phyloP scores from a whole-genome alignment of 768 basidiomycete genomes.

The Hygrocybe punicea region DNA sequence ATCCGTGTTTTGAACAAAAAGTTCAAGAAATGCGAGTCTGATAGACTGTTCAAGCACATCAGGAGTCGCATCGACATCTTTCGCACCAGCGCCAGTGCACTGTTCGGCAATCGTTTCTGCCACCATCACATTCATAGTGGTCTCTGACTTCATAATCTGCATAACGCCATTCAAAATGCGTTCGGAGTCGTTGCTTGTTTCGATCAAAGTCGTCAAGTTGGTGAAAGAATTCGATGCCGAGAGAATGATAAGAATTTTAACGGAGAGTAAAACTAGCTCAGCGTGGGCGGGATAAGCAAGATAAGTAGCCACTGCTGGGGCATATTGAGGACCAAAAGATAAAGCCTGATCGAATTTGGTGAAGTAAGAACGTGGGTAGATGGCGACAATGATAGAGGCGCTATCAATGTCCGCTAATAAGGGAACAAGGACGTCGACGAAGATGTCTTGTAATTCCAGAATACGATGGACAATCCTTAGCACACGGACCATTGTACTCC shows the following conservation, averaged over 20 bases:
- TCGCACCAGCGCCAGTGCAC: slow-evolving; percentile 70
- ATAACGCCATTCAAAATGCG: slow-evolving; percentile 80
- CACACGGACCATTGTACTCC: slow-evolving; percentile 71
- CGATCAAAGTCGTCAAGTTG: slow-evolving; percentile 72
- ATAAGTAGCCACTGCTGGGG: slow-evolving; percentile 81
- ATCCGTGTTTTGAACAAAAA: slow-evolving; percentile 77
- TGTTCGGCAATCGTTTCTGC: slow-evolving; percentile 61
- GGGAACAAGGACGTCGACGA: slow-evolving; percentile 84
- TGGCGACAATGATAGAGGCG: slow-evolving; percentile 48
- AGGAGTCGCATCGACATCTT: slow-evolving; percentile 46
- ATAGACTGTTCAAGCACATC: slow-evolving; percentile 63
- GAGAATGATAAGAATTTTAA: slow-evolving; percentile 71
- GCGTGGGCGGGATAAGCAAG: slow-evolving; percentile 67
- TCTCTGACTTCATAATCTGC: slow-evolving; percentile 58
- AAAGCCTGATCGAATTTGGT: slow-evolving; percentile 72
- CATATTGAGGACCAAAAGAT: slow-evolving; percentile 63
- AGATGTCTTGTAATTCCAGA: slow-evolving; percentile 83
- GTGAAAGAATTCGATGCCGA: slow-evolving; percentile 65
- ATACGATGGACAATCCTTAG: slow-evolving; percentile 78
- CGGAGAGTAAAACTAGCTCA: slow-evolving; percentile 70
- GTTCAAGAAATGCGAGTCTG: slow-evolving; percentile 70
- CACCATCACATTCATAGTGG: slow-evolving; percentile 54
- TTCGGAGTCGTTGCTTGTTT: slow-evolving; percentile 79
- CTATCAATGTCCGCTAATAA: slow-evolving; percentile 65
- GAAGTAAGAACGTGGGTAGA: slow-evolving; percentile 66